Evolutionary conservation across 495 filamentous ascomycete genomes (phyloP), one percentile per base, ranked within the genome.

Genomic region (Penicillium diatomitis): DNA sequence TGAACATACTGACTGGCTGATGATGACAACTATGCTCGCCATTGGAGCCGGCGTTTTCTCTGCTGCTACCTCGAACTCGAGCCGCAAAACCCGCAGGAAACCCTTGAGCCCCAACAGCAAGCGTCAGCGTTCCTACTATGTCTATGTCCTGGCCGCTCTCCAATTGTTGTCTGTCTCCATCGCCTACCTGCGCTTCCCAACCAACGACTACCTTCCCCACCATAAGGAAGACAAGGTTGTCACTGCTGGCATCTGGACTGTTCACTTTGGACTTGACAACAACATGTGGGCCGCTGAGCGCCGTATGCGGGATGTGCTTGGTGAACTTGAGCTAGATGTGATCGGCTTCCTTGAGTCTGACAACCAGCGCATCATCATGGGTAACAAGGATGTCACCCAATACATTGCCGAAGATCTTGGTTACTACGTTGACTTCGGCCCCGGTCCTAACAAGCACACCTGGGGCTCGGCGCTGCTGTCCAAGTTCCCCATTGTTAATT

Each of bases 291-390:
- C 85, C 27, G 92, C 90, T 3, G 91, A 96, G 68, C 83, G 84
- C 49, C 91, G 94, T 44, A 94, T 97, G 78, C 87, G 87, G 53
- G 82, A 95, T 70, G 70, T 96, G 7, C 86, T 99, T 59, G 86
- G 88, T 57, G 92, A 96, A 61, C 71, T 95, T 11, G 94, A 99
- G 65, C 70, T 99, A 36, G 94, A 99, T 59, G 87, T 99, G 38
- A 79, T 99, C 49, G 94, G 94, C 37, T 79, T 99, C 38, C 76
- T 99, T 33, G 94, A 99, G 63, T 85, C 84, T 0, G 94, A 99
- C 65, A 78, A 90, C 43, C 94, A 99, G 68, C 86, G 92, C 52
- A 92, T 99, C 68, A 97, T 99, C 73, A 99, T 99, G 94, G 94
- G 94, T 46, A 99, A 96, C 69, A 87, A 91, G 57, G 94, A 99